Base-by-base conservation (phyloP, 2,329 filamentous ascomycete species). In the Nemania sp. region DNA sequence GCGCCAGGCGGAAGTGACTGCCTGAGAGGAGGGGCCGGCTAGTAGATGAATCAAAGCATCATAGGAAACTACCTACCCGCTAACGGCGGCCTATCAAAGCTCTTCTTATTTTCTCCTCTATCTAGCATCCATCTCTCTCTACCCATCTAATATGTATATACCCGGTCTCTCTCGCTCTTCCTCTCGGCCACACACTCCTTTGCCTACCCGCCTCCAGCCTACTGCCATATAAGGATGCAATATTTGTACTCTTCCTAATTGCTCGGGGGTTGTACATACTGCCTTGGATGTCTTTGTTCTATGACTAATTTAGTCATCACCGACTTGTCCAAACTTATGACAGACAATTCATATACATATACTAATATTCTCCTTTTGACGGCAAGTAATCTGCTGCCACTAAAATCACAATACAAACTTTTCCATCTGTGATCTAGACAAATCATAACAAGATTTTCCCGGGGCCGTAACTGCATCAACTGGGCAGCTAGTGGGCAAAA, bases 41-140 rank as follows among this genome's bases (percentile, higher is more conserved):
- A 24, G 19, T 33, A 43, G 53, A 49, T 43, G 36, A 54, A 58
- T 61, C 52, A 43, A 59, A 54, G 56, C 46, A 61, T 60, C 58
- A 60, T 60, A 45, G 48, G 45, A 52, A 42, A 49, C 39, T 41
- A 34, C 9, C n/a, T 33, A 47, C 49, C 46, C 30, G n/a, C 54
- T 12, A 39, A 23, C 33, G 17, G 34, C 19, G 26, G 23, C 46
- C 42, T 46, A 47, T 54, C 50, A 44, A 50, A 52, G 33, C 24
- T 40, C 36, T 31, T 20, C n/a, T 22, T 23, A n/a, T 31, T 30
- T 30, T 39, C 24, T 28, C 20, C 14, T 26, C 20, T 23, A 36
- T 34, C 37, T 15, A 8, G 15, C 26, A 30, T 43, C 37, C 19
- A 39, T 17, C 34, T 22, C 28, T 11, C 23, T 41, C 26, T 34